Conservation (phyloP, 2,329 filamentous ascomycete species). For the Fusarium oxysporum region DNA sequence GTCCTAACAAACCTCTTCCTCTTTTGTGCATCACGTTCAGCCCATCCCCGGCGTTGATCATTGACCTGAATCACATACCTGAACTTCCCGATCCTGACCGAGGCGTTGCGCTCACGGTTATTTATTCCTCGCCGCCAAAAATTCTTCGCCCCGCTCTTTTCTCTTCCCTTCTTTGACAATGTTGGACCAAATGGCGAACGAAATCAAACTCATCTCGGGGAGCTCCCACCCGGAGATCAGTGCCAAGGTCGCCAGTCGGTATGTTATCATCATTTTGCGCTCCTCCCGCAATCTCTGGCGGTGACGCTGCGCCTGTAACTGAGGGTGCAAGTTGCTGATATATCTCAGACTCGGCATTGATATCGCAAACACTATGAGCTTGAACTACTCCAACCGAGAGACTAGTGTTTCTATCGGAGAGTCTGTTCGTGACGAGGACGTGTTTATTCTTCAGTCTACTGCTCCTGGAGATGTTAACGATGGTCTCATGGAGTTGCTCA, state of each 20-base stretch:
- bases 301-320: constrained; percentile 6
- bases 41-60: constrained; percentile 22
- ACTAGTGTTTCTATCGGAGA: constrained; percentile 94
- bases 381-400: constrained; percentile 89
- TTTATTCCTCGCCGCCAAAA: constrained; percentile 45
- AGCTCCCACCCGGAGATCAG: constrained; percentile 62
- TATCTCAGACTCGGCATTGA: constrained; percentile 76
- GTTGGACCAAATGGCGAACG: constrained; percentile 62
- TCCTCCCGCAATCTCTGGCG: neutral
- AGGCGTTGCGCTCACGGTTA: constrained; percentile 29
- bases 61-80: constrained; percentile 39
- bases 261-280: constrained; percentile 39
- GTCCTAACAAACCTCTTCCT: neutral
- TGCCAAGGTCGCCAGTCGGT: constrained; percentile 59
- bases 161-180: constrained; percentile 46
- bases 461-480: constrained; percentile 97
- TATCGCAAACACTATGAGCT: constrained; percentile 80
- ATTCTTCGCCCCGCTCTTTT: constrained; percentile 44
- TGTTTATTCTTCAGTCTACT: constrained; percentile 97
- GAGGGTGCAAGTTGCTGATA: constrained; percentile 39
- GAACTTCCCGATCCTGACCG: constrained; percentile 19
- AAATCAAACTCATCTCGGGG: constrained; percentile 64
- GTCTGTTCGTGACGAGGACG: constrained; percentile 96
- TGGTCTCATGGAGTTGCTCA: constrained; percentile 96
- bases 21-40: constrained; percentile 5